Percentiles rank a stretch among this genome's conserved stretches.
These are phyloP conservation scores for Boletellus ananas DNA, from an alignment of 768 basidiomycete genomes.

Conservation along the genomic window DNA sequence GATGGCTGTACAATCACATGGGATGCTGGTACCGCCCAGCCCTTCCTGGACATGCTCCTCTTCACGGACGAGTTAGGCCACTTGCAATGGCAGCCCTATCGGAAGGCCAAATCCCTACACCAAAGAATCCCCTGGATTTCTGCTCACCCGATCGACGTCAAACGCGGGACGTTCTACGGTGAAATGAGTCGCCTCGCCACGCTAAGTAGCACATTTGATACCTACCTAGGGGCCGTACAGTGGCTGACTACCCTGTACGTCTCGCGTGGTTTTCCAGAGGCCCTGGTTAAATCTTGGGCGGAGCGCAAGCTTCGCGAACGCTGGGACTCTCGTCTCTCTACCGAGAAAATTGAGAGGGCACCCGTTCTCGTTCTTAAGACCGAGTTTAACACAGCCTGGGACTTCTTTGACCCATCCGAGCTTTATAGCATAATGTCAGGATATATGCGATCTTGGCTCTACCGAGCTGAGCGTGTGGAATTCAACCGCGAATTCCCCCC, in stretches of 20 bases:
- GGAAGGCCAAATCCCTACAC: not conserved
- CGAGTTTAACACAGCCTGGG: not conserved
- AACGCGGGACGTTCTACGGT: slow-evolving; percentile 3
- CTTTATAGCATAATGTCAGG: not conserved
- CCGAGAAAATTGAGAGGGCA: not conserved
- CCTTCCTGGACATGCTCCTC: slow-evolving; percentile 1
- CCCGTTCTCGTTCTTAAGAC: not conserved
- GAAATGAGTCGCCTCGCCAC: slow-evolving; percentile 1
- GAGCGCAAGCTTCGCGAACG: not conserved
- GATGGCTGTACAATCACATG: slow-evolving; percentile 1
- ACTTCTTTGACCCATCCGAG: not conserved
- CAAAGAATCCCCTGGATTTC: slow-evolving; percentile 9
- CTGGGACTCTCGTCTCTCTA: not conserved
- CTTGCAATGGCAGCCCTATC: not conserved
- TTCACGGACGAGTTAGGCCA: accelerated
- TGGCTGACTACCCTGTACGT: not conserved
- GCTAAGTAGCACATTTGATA: not conserved
- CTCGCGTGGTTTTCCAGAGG: not conserved
- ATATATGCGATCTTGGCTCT: not conserved
- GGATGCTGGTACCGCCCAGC: accelerated
- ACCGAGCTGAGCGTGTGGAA: not conserved
- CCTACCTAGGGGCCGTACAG: not conserved
- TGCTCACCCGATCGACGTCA: slow-evolving; percentile 1
- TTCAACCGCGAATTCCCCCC: not conserved
- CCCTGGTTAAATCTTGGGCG: not conserved